Evolutionary conservation across 75 land plant species (phyloP).

Genomic region (Pseudotsuga menziesii): DNA sequence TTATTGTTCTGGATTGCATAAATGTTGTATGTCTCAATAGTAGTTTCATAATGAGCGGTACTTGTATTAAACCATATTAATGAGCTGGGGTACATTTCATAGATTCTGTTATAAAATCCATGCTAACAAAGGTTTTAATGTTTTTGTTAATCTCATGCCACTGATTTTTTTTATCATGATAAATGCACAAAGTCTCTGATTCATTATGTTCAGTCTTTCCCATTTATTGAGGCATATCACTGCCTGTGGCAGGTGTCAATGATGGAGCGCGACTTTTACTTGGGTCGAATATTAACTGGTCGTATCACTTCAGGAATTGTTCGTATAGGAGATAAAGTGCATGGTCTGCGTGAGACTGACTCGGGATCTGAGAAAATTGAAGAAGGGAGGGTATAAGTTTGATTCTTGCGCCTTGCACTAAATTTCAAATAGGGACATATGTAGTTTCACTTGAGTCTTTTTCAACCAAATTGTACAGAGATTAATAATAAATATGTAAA

Average conservation of each 20-base stretch:
- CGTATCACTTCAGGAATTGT: slow-evolving; percentile 85
- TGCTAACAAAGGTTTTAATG: not conserved
- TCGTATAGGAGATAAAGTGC: slow-evolving; percentile 82
- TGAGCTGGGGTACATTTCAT: no score
- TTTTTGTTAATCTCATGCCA: not conserved
- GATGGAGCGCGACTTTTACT: slow-evolving; percentile 94
- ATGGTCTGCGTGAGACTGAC: slow-evolving; percentile 70
- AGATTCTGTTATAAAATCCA: not conserved
- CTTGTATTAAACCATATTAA: no score
- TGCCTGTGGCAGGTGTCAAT: slow-evolving; percentile 72
- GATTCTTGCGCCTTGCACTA: not conserved
- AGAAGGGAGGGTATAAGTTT: slow-evolving; percentile 78
- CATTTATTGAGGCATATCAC: not conserved
- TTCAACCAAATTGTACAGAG: not conserved
- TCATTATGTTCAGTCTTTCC: not conserved
- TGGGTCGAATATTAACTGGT: slow-evolving; percentile 94
- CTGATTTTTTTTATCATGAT: not conserved
- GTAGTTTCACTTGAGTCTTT: not conserved
- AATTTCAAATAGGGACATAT: not conserved
- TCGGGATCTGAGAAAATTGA: slow-evolving; percentile 62
- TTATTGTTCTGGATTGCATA: slow-evolving; percentile 1
- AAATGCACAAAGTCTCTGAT: not conserved
- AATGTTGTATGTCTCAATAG: not conserved
- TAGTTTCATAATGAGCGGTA: not conserved
- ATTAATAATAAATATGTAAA: not conserved